Evolutionary conservation across 2,329 filamentous ascomycete species (phyloP), one percentile per base, ranked within the genome.

Genomic region (Raffaelea albimanens): DNA sequence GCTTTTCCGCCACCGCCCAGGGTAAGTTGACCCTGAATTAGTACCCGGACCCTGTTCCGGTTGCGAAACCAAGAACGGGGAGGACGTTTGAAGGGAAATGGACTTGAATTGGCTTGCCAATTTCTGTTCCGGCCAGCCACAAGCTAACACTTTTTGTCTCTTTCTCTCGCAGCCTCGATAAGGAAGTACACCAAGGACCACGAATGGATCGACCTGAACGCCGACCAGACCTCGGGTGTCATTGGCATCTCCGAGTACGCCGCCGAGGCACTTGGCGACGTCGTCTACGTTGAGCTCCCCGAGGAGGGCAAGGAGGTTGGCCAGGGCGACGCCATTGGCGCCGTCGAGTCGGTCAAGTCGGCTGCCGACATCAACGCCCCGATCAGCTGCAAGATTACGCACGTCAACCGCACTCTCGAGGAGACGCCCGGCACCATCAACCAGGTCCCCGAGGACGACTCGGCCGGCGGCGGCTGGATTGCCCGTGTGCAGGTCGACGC

Each of bases 321-420:
- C 50, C 77, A 82, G 49, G 89, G 89, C 59, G 91, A 97, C 62
- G 76, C 85, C 55, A 85, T 97, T 57, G 93, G 93, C 56, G 89
- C 91, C 51, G 91, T 98, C 58, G 93, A 98, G 73, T 96, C 89
- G 3, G 93, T 98, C 67, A 98, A 98, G 76, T 93, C 85, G 53
- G 93, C 93, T n/a, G 91, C 87, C 54, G 93, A 98, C 65, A 95
- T 98, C 73, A 85, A 95, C 70, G 83, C 88, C 14, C 93, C 93
- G 18, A 78, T 96, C 56, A 70, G 76, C 45, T 91, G 91, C 62
- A 85, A 71, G 57, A 80, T 98, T 52, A 75, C 79, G 34, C 78
- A 84, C 60, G 74, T 82, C 59, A 98, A 98, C 71, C 61, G 62
- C 11, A 62, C 72, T 51, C 76, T 98, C 52, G 86, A 94, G 66